Base-by-base conservation (phyloP, 2,329 filamentous ascomycete genomes). In the Sarocladium brachiariae region DNA sequence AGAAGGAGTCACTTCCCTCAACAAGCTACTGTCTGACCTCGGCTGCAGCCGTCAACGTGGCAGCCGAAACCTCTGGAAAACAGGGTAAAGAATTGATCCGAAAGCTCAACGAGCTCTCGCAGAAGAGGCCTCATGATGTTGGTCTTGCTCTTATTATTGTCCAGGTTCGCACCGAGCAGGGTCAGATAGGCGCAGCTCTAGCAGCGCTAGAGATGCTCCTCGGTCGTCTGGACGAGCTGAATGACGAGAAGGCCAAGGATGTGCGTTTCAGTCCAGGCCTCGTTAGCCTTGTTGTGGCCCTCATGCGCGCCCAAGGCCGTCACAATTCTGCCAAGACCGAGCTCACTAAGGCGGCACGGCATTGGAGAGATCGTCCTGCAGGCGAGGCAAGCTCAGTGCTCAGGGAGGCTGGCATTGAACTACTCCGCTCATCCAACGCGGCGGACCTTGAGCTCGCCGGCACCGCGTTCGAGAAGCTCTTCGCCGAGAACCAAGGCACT, bases 231-330 rank as follows among this genome's bases (percentile, higher is more conserved):
- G 87, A 92, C 59, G 68, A 80, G 45, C 81, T 80, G 2, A 74
- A 65, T 5, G 70, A 72, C 1, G 62, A 75, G 2, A 73, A 77
- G 14, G 75, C 84, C 52, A 74, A 81, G 51, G 83, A 90, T 58
- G 80, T 86, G 23, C 84, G 91, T 10, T 93, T 85, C 65, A 84
- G 89, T 23, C 92, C 93, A 0, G 92, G 92, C 2, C 74, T 99
- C 1, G 78, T 97, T 24, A 89, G 88, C 1, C 74, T 92, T 2
- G 74, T 87, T 2, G 84, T 95, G 9, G 83, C 87, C 2, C 75
- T 99, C 0, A 93, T 96, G 67, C 81, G 81, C 58, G 72, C 77
- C 2, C 85, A 93, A 64, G 84, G 86, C 34, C 86, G 90, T 31
- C 85, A 84, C 56, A 71, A 76, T 21, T 83, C 87, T 25, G 82